A percentile compares a stretch with the other conserved stretches of the same genome.
These are phyloP conservation scores for Trichoderma gracile DNA, from an alignment of 2,329 filamentous ascomycete species.

Conservation along the genomic window DNA sequence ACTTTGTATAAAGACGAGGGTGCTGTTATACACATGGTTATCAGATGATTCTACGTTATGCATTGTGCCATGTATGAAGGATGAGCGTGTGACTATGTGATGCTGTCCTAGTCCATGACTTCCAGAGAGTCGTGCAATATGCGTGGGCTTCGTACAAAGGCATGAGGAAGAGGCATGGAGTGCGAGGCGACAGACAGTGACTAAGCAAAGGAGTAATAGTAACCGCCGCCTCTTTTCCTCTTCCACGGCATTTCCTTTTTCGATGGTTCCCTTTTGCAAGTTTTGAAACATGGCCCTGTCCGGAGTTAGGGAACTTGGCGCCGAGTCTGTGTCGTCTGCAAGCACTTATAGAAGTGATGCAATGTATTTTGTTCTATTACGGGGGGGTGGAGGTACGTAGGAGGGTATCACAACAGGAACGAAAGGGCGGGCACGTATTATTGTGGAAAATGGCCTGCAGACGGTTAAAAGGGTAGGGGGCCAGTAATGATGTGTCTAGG, in stretches of 20 bases:
- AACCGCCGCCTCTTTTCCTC: not conserved
- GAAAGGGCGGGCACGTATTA: too few relatives aligned
- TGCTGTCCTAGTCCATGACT: not conserved
- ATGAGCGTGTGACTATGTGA: not conserved
- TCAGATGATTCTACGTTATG: not conserved
- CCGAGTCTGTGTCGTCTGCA: not conserved
- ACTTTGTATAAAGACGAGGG: constrained; percentile 5
- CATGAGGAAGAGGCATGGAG: too few relatives aligned
- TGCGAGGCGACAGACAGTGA: not conserved
- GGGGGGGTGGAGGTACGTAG: too few relatives aligned
- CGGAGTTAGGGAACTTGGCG: not conserved
- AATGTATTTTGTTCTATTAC: too few relatives aligned
- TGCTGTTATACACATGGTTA: constrained; percentile 4
- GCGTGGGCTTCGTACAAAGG: too few relatives aligned
- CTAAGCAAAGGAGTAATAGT: not conserved
- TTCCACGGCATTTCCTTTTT: not conserved
- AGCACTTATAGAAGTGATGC: not conserved
- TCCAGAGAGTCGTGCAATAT: too few relatives aligned
- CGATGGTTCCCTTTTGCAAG: not conserved
- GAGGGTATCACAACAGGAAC: too few relatives aligned
- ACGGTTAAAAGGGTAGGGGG: too few relatives aligned
- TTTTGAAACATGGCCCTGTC: constrained; percentile 1
- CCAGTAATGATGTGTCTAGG: too few relatives aligned
- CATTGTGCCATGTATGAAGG: not conserved
- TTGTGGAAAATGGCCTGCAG: too few relatives aligned